These are phyloP conservation scores for Corinectria fuckeliana DNA, from an alignment of 2,329 filamentous ascomycete species.

Conservation along the genomic window DNA sequence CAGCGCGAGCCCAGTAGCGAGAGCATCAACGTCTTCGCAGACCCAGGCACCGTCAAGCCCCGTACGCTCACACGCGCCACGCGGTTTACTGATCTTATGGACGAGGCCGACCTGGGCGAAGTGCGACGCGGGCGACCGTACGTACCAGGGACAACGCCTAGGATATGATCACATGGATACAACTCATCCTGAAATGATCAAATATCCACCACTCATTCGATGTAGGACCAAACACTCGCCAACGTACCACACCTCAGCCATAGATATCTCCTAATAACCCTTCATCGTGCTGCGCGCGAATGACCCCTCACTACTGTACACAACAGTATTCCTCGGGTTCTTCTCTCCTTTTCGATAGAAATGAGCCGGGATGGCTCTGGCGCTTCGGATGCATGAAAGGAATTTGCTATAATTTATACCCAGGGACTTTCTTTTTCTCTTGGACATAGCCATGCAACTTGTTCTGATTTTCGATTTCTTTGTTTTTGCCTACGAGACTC, in stretches of 20 bases:
- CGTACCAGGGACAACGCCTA: slow-evolving; percentile 47
- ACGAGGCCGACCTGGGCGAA: slow-evolving; percentile 51
- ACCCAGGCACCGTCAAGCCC: slow-evolving; percentile 48
- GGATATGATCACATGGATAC: slow-evolving; percentile 31
- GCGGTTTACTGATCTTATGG: slow-evolving; percentile 62
- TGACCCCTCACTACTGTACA: neutral
- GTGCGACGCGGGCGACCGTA: slow-evolving; percentile 51
- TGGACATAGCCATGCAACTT: neutral
- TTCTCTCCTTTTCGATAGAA: slow-evolving; percentile 16
- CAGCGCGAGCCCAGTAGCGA: slow-evolving; percentile 54
- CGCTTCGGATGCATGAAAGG: slow-evolving; percentile 27
- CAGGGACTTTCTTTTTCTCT: slow-evolving; percentile 17
- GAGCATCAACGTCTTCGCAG: slow-evolving; percentile 61
- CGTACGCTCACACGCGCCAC: slow-evolving; percentile 46
- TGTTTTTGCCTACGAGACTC: slow-evolving; percentile 10
- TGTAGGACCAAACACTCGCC: neutral
- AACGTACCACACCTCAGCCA: neutral
- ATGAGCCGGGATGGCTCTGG: slow-evolving; percentile 9
- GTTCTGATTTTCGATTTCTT: slow-evolving; percentile 11
- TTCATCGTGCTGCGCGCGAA: slow-evolving; percentile 7
- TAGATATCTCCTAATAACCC: slow-evolving; percentile 3
- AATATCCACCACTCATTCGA: neutral
- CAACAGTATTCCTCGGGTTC: neutral
- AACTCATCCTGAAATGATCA: neutral
- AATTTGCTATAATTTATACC: slow-evolving; percentile 36